phyloP scores from a whole-genome alignment of 441 rosid species.

The Sinapis alba region DNA sequence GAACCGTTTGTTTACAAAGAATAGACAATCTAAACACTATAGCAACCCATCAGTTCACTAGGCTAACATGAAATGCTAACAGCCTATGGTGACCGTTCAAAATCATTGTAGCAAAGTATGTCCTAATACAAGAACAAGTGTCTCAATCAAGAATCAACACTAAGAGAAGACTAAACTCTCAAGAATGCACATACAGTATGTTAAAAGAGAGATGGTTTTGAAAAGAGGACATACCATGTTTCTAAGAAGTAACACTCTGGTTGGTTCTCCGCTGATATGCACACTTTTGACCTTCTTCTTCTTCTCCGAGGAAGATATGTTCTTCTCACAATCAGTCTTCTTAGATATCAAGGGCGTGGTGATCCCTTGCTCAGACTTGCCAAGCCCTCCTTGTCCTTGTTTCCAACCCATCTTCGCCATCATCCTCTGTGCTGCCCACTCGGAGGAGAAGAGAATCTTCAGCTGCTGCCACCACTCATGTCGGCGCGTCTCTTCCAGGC shows the following conservation, averaged over 20 bases:
- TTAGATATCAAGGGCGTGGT: constrained; percentile 95
- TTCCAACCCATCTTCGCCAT: constrained; percentile 99
- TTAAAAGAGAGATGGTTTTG: not conserved
- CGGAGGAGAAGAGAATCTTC: constrained; percentile 78
- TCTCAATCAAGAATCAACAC: not conserved
- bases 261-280: constrained; percentile 79
- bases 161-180: not conserved
- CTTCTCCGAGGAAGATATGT: constrained; percentile 54
- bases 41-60: constrained; percentile 11
- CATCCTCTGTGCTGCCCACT: constrained; percentile 94
- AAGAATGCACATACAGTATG: not conserved
- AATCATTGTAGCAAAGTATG: not conserved
- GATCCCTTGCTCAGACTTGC: constrained; percentile 94
- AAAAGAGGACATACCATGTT: constrained; percentile 78
- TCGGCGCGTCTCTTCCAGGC: constrained; percentile 96
- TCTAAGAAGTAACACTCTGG: constrained; percentile 82
- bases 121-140: not conserved
- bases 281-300: constrained; percentile 96
- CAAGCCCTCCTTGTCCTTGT: constrained; percentile 98
- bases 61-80: constrained; percentile 16
- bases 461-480: constrained; percentile 63
- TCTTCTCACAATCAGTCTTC: constrained; percentile 74
- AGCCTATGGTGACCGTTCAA: not conserved
- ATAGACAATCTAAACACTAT: not conserved
- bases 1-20: not conserved